Percentiles rank a stretch among this genome's conserved stretches.
Conservation (phyloP, 163 green algal species). For the Chlamydomonas reinhardtii region DNA sequence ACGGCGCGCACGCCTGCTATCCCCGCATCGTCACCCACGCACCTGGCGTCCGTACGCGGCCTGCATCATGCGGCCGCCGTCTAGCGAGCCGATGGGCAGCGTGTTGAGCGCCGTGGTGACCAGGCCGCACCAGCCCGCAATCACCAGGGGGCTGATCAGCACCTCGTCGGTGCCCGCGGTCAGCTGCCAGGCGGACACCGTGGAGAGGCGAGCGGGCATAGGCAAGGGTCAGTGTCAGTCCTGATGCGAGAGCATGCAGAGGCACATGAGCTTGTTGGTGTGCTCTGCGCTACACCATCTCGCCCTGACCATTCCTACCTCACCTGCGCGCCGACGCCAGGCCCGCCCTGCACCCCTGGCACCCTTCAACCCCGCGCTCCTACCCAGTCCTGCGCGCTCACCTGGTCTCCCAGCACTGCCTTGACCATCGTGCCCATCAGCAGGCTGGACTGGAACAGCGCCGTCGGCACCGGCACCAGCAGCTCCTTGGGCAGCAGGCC, state of each 20-base stretch:
- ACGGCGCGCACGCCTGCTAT: no score
- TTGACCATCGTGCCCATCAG: slow-evolving; percentile 81
- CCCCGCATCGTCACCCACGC: no score
- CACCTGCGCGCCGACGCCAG: no score
- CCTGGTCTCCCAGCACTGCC: slow-evolving; percentile 60
- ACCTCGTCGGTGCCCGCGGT: slow-evolving; percentile 55
- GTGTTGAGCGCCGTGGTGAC: slow-evolving; percentile 91
- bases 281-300: no score
- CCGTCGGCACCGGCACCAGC: slow-evolving; percentile 55
- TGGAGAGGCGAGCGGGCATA: no score
- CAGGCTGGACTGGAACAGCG: slow-evolving; percentile 80
- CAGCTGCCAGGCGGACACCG: not conserved
- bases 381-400: not conserved
- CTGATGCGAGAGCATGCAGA: no score
- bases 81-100: slow-evolving; percentile 89
- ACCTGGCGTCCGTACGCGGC: slow-evolving; percentile 79
- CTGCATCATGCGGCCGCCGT: slow-evolving; percentile 89
- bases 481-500: slow-evolving; percentile 47
- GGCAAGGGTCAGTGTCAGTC: no score
- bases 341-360: not conserved
- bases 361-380: not conserved
- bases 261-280: no score
- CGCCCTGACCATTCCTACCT: no score
- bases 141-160: slow-evolving; percentile 74
- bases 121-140: slow-evolving; percentile 92